These are phyloP conservation scores for Calonectria honghensis DNA, from an alignment of 2,329 filamentous ascomycete species.

Conservation along the genomic window DNA sequence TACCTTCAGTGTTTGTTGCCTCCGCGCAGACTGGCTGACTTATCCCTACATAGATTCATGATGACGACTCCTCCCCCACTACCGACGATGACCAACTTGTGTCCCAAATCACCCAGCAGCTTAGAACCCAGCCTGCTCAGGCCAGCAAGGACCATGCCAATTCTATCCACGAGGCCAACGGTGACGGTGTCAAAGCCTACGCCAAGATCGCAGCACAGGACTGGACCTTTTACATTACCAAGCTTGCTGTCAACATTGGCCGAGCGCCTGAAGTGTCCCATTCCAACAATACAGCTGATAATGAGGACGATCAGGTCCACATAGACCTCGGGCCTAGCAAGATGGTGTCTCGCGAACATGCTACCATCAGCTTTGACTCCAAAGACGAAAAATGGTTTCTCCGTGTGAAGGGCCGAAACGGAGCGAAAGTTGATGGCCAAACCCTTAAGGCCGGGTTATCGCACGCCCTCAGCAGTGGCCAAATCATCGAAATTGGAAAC, in stretches of 20 bases:
- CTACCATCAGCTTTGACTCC: slow-evolving; percentile 82
- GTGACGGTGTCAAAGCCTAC: slow-evolving; percentile 81
- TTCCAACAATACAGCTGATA: slow-evolving; percentile 62
- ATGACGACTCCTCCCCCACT: slow-evolving; percentile 61
- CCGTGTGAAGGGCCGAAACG: slow-evolving; percentile 92
- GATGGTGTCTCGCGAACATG: slow-evolving; percentile 86
- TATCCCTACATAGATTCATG: slow-evolving; percentile 58
- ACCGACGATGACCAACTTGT: slow-evolving; percentile 75
- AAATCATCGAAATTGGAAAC: slow-evolving; percentile 92
- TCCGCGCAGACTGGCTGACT: slow-evolving; percentile 44
- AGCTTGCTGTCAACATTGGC: slow-evolving; percentile 85
- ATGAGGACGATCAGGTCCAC: slow-evolving; percentile 77
- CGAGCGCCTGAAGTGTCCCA: slow-evolving; percentile 75
- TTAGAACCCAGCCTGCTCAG: slow-evolving; percentile 71
- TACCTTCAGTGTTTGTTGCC: background rate
- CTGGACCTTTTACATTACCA: slow-evolving; percentile 90
- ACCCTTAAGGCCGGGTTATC: slow-evolving; percentile 80
- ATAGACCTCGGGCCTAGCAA: slow-evolving; percentile 93
- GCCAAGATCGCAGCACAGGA: slow-evolving; percentile 88
- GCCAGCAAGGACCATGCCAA: slow-evolving; percentile 79
- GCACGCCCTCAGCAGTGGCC: slow-evolving; percentile 84
- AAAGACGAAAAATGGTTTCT: slow-evolving; percentile 87
- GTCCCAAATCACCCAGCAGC: slow-evolving; percentile 72
- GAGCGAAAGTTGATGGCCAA: slow-evolving; percentile 87
- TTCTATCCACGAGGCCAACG: slow-evolving; percentile 76